Percentiles rank a stretch among this genome's conserved stretches.
Evolutionary conservation across 352 stramenopile genomes (phyloP).

Genomic region (Pythium volutum): DNA sequence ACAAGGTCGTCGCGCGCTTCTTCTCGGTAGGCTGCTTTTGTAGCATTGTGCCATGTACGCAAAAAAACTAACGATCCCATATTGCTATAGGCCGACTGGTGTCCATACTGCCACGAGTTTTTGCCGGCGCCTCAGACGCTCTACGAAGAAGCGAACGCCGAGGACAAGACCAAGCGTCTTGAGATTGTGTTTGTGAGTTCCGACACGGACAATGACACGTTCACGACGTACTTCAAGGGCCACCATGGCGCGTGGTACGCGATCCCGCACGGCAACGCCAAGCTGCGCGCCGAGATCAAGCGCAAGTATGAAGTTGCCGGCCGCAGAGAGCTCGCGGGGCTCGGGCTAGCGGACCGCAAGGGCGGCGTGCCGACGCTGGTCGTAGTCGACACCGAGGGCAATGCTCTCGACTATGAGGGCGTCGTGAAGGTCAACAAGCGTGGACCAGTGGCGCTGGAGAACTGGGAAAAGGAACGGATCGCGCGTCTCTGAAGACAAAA

Average conservation of each 20-base stretch:
- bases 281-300: conserved; percentile 31
- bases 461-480: conserved; percentile 6
- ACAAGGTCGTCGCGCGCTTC: conserved; percentile 66
- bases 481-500: not conserved
- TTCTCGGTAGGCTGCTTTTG: conserved; percentile 48
- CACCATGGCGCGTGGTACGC: conserved; percentile 75
- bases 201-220: conserved; percentile 49
- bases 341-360: conserved; percentile 28
- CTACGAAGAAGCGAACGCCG: conserved; percentile 48
- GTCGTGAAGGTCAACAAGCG: conserved; percentile 28
- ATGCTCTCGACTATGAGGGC: conserved; percentile 28
- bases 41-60: not conserved
- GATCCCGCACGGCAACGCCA: conserved; percentile 30
- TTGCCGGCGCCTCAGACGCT: conserved; percentile 67
- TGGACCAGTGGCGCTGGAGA: conserved; percentile 1
- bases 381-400: conserved; percentile 22
- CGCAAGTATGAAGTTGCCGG: conserved; percentile 34
- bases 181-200: conserved; percentile 81
- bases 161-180: conserved; percentile 30
- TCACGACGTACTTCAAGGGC: conserved; percentile 48
- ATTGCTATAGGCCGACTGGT: conserved; percentile 82
- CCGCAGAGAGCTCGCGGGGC: conserved; percentile 24
- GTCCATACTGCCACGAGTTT: conserved; percentile 75
- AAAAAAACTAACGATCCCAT: conserved; percentile 2
- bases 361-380: conserved; percentile 32